Percentiles rank a stretch among this genome's conserved stretches.
Evolutionary conservation across 2,329 filamentous ascomycete genomes (phyloP).

Genomic region (Exophiala spinifera): DNA sequence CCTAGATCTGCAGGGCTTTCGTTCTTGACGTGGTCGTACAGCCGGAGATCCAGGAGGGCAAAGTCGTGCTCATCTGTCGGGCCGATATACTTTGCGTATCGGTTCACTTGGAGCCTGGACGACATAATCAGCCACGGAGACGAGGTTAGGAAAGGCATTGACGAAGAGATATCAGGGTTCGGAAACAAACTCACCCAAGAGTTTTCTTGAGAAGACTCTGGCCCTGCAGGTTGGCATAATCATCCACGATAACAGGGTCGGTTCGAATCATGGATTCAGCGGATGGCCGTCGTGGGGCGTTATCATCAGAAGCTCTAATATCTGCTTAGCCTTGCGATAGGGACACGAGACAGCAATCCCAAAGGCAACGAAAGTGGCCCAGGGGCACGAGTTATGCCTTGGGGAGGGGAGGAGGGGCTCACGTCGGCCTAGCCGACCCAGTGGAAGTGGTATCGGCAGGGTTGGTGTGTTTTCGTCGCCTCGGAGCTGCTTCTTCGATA

Average conservation of each 20-base stretch:
- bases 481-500: conserved; percentile 27
- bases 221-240: conserved; percentile 26
- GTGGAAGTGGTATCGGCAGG: conserved; percentile 12
- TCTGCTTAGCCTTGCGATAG: conserved; percentile 25
- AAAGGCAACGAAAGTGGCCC: conserved; percentile 3
- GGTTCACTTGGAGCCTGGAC: conserved; percentile 27
- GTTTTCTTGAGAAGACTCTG: conserved; percentile 27
- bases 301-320: conserved; percentile 27
- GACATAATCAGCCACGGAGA: conserved; percentile 25
- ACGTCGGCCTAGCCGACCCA: conserved; percentile 26
- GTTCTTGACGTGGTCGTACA: conserved; percentile 28
- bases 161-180: neutral
- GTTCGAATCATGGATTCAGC: conserved; percentile 18
- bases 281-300: conserved; percentile 25
- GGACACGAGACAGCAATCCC: conserved; percentile 1
- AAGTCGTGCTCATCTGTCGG: conserved; percentile 31
- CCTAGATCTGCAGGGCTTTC: conserved; percentile 27
- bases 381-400: conserved; percentile 5
- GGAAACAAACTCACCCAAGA: conserved; percentile 24
- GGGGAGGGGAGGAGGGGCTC: conserved; percentile 21
- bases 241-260: conserved; percentile 20
- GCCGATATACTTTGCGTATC: conserved; percentile 30
- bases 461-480: conserved; percentile 22
- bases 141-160: conserved; percentile 17
- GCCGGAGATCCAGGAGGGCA: conserved; percentile 27